Evolutionary conservation across 805 yeast genomes (phyloP), one percentile per base, ranked within the genome.

Genomic region (Sugiyamaella smithiae): DNA sequence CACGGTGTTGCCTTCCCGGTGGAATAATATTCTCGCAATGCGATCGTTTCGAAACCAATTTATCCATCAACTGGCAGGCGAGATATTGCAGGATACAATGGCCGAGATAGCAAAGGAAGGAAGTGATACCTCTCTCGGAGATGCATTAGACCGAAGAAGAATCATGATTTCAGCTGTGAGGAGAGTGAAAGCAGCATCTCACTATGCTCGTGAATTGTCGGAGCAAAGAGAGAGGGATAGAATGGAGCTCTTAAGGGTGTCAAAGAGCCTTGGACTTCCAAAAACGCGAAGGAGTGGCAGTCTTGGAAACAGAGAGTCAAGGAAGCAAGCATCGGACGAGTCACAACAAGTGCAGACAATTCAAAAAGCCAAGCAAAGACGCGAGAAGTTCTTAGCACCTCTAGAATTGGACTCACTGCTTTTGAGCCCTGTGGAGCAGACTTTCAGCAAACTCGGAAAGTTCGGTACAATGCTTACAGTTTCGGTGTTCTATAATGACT

Each of bases 31-130:
- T 62, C 50, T 52, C 64, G 20, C 48, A 29, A 22, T 31, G 17
- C 48, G 51, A 26, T 37, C 35, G 26, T 28, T 14, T 8, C 31
- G 44, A 26, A 31, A 25, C 22, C 41, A 24, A 11, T 20, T 49
- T 20, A 61, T 80, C 1, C 61, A 70, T 0, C 50, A 64, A 0
- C 65, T 83, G n/a, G 60, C 82, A 1, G 57, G 63, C 1, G 85
- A 81, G 35, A 61, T 86, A 1, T 84, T 69, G 53, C 59, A 85
- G 54, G 69, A 76, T 32, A 60, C 78, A 0, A 19, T 79, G 72
- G 57, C 63, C 75, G 32, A 62, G 67, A 2, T 64, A 70, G 0
- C 57, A 75, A 36, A 75, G 75, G 24, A 60, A 69, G 1, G 64
- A 67, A 40, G 40, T 12, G 28, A 14, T 11, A 11, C 43, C 11